Evolutionary conservation across 768 basidiomycete species (phyloP), one percentile per base, ranked within the genome.

Genomic region (Kwoniella sp.): DNA sequence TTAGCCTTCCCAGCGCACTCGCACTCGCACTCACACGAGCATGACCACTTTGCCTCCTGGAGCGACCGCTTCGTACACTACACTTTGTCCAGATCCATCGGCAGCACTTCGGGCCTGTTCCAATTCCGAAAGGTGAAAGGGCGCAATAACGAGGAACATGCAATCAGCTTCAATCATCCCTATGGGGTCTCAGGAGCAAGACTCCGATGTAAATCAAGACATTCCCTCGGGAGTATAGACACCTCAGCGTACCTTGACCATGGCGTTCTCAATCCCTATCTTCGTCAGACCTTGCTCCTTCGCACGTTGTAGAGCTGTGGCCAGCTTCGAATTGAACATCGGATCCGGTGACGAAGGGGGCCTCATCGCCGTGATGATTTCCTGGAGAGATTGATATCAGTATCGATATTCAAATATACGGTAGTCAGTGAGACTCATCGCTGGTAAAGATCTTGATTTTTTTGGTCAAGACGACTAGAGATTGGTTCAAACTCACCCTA

Each of bases 11-110:
- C 41, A 22, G 29, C 15, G 0, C n/a, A 73, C 77, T 66, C 61
- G 78, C 79, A 80, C 73, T 23, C 15, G 0, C n/a, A 73, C 77
- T 66, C 61, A 80, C 79, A 80, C 73, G 29, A 80, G 75, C 68
- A 78, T 62, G 4, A 74, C 77, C 8, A 75, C 75, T 37, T 69
- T 68, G 2, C 79, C 77, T 20, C 75, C 72, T 0, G 75, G 67
- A 17, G 76, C 79, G 2, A 80, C 65, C 34, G 75, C 77, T 51
- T 80, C 79, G 55, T 78, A 78, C 15, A 68, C 66, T 4, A 77
- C 68, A 41, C 55, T 75, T 56, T 80, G 77, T n/a, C 77, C 71
- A 1, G 69, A 61, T 1, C 71, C 71, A 37, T 74, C 77, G 29
- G 75, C 64, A 50, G 55, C 54, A 25, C 67, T 65, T 62, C 59